Percentiles rank a stretch among this genome's conserved stretches.
Conservation (phyloP, 108 stramenopile genomes). For the Cyclotella atomus region DNA sequence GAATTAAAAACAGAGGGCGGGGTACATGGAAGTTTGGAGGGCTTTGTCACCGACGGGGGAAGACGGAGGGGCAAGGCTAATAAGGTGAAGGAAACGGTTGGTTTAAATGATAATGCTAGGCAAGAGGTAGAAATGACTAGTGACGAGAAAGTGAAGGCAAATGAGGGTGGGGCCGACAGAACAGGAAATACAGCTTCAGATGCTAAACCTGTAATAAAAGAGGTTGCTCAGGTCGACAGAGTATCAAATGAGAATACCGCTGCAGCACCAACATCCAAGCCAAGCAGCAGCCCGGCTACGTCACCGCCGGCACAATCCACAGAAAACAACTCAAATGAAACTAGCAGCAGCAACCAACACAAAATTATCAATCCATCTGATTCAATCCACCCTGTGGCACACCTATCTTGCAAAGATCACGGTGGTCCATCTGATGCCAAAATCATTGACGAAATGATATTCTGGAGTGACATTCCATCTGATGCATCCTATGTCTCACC, state of each 20-base stretch:
- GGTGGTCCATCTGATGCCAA: slow-evolving; percentile 45
- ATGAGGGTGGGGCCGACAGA: too few relatives aligned
- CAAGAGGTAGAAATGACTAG: not conserved
- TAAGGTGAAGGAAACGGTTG: not conserved
- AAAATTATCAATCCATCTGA: slow-evolving; percentile 21
- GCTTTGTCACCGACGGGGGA: not conserved
- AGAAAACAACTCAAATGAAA: not conserved
- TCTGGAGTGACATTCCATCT: slow-evolving; percentile 79
- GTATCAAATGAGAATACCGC: too few relatives aligned
- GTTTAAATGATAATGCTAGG: not conserved
- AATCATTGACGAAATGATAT: slow-evolving; percentile 79
- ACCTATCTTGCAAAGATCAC: slow-evolving; percentile 49
- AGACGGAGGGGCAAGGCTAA: not conserved
- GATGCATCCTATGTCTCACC: slow-evolving; percentile 62
- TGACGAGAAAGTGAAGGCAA: not conserved
- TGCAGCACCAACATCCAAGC: not conserved
- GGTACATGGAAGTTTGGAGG: slow-evolving; percentile 6
- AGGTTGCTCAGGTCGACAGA: too few relatives aligned
- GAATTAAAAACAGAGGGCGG: not conserved
- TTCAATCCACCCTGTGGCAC: slow-evolving; percentile 36
- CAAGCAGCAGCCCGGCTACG: not conserved
- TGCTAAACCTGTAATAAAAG: too few relatives aligned
- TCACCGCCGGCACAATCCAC: not conserved
- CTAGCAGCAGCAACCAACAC: not conserved
- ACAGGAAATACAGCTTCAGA: too few relatives aligned